Conservation (phyloP, 1,139 yeast genomes). For the Pichia sp. region DNA sequence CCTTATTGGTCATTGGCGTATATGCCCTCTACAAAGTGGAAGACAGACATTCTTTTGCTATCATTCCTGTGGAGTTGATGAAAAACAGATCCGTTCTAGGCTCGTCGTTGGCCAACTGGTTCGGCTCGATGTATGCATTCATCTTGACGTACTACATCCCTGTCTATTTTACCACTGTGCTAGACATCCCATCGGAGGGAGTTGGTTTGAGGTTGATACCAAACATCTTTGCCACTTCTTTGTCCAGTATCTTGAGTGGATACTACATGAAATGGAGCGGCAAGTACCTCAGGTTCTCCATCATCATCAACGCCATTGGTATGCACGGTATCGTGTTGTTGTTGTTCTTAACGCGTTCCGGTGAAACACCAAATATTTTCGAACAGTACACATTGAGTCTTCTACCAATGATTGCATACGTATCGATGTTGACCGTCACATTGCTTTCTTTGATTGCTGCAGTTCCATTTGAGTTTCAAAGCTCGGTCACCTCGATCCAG, state of each 20-base stretch:
- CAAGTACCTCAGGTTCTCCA: conserved; percentile 31
- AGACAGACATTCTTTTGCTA: conserved; percentile 32
- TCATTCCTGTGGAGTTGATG: conserved; percentile 35
- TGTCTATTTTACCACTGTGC: conserved; percentile 33
- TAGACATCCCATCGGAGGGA: conserved; percentile 31
- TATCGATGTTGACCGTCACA: conserved; percentile 47
- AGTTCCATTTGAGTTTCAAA: conserved; percentile 46
- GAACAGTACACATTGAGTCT: conserved; percentile 36
- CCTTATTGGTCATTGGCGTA: conserved; percentile 13
- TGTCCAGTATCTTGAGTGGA: conserved; percentile 35
- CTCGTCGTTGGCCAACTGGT: conserved; percentile 39
- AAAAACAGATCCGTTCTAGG: conserved; percentile 35
- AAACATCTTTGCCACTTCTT: conserved; percentile 32
- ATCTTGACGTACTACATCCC: conserved; percentile 35
- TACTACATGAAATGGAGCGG: conserved; percentile 38
- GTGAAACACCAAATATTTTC: conserved; percentile 22
- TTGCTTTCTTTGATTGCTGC: conserved; percentile 49
- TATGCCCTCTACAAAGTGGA: conserved; percentile 32
- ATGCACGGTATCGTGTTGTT: conserved; percentile 28
- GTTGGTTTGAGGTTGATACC: conserved; percentile 39
- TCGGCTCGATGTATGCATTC: conserved; percentile 36
- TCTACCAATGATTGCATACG: conserved; percentile 41
- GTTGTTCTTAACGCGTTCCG: conserved; percentile 24
- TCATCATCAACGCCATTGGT: conserved; percentile 27
- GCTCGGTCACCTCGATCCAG: conserved; percentile 51